A percentile compares a stretch with the other conserved stretches of the same genome.
Evolutionary conservation across 768 basidiomycete genomes (phyloP).

Genomic region (Boletus sp.): DNA sequence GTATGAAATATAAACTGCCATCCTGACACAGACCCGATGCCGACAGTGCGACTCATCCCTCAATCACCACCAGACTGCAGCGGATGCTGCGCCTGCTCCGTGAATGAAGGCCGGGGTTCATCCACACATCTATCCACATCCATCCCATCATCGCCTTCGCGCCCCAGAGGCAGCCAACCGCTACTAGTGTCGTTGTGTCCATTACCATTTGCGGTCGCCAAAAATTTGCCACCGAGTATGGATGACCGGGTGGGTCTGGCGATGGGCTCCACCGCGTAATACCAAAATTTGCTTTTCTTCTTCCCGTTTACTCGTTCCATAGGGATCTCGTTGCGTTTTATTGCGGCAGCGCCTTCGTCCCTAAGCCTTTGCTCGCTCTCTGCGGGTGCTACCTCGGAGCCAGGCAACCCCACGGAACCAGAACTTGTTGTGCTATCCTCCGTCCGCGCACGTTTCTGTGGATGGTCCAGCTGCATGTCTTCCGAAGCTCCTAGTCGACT

Average conservation of each 20-base stretch:
- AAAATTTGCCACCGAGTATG: slow-evolving; percentile 10
- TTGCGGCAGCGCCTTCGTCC: slow-evolving; percentile 55
- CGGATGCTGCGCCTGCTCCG: slow-evolving; percentile 11
- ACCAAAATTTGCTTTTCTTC: slow-evolving; percentile 86
- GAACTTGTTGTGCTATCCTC: slow-evolving; percentile 66
- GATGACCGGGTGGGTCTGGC: slow-evolving; percentile 29
- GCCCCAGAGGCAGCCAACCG: slow-evolving; percentile 6
- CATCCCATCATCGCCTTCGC: slow-evolving; percentile 14
- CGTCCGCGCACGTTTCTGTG: slow-evolving; percentile 71
- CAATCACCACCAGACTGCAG: slow-evolving; percentile 12
- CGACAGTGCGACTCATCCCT: slow-evolving; percentile 1
- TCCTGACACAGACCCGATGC: slow-evolving; percentile 10
- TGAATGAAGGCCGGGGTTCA: slow-evolving; percentile 14
- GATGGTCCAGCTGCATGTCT: slow-evolving; percentile 50
- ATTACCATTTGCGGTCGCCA: slow-evolving; percentile 21
- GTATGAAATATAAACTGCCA: slow-evolving; percentile 24
- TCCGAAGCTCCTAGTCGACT: slow-evolving; percentile 55
- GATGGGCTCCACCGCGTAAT: slow-evolving; percentile 78
- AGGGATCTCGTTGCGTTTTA: slow-evolving; percentile 72
- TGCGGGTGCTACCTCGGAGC: slow-evolving; percentile 21
- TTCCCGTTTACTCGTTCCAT: slow-evolving; percentile 73
- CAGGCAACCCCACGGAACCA: slow-evolving; percentile 36
- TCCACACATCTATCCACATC: slow-evolving; percentile 22
- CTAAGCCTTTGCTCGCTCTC: slow-evolving; percentile 45
- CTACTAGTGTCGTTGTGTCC: slow-evolving; percentile 8